Percentiles rank a stretch among this genome's conserved stretches.
Conservation (phyloP, 2,329 filamentous ascomycete species). For the Hypoxylon sp. region DNA sequence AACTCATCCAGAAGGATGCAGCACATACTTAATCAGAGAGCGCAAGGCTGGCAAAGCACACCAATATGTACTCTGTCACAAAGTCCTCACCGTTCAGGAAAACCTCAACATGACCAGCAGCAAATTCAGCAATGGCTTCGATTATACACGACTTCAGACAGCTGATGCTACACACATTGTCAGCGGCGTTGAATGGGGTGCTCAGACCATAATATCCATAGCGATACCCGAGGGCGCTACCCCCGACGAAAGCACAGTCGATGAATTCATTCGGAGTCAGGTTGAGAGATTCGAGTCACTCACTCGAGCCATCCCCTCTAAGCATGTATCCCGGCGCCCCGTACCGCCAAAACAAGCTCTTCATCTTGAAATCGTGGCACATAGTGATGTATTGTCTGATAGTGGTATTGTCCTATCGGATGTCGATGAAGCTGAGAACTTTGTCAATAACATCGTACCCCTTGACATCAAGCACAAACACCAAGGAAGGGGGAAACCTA, state of each 20-base stretch:
- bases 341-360: not conserved
- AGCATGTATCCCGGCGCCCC: not conserved
- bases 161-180: not conserved
- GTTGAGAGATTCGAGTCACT: not conserved
- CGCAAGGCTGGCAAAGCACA: not conserved
- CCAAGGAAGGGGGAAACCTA: not conserved
- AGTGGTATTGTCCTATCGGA: not conserved
- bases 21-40: not conserved
- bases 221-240: not conserved
- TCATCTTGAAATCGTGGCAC: not conserved
- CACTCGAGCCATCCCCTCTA: not conserved
- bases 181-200: not conserved
- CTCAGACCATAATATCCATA: not conserved
- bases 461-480: slow-evolving; percentile 3
- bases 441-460: not conserved
- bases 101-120: slow-evolving; percentile 1
- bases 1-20: slow-evolving; percentile 1
- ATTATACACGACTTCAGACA: not conserved
- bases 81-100: not conserved
- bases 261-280: not conserved
- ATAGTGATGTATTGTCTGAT: not conserved
- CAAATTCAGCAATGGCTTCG: not conserved
- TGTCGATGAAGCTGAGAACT: not conserved
- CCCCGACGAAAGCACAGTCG: not conserved
- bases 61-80: not conserved